These are phyloP conservation scores for Tuctoria greenei DNA, from an alignment of 176 grass and related monocot genomes.

Conservation along the genomic window DNA sequence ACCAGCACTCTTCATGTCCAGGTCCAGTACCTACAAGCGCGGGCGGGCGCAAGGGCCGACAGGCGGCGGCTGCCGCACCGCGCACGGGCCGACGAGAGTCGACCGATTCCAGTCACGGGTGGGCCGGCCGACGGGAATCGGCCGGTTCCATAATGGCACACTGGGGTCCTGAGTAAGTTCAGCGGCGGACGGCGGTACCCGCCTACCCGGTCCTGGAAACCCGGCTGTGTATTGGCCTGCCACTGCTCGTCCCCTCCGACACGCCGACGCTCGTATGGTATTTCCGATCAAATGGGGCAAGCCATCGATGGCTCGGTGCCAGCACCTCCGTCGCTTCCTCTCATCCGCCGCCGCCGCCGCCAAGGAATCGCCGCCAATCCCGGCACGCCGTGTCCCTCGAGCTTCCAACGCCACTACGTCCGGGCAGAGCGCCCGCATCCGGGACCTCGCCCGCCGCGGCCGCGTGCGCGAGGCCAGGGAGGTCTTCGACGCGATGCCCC, in stretches of 20 bases:
- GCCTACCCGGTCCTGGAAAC: not conserved
- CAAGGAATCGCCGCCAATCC: not conserved
- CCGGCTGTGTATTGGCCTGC: not conserved
- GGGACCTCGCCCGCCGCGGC: constrained; percentile 41
- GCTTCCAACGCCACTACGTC: not conserved
- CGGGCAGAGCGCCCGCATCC: constrained; percentile 28
- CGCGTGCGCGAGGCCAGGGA: constrained; percentile 42
- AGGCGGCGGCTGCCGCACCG: not conserved
- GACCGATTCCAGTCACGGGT: too few relatives aligned
- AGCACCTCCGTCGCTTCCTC: constrained; percentile 34
- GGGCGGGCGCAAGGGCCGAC: too few relatives aligned
- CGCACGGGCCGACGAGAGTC: too few relatives aligned
- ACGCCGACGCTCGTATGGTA: constrained; percentile 18
- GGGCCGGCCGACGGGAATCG: too few relatives aligned
- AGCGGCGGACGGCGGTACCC: too few relatives aligned
- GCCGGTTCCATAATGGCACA: too few relatives aligned
- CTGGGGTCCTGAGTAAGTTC: not conserved
- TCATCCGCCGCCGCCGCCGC: not conserved
- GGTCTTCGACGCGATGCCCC: constrained; percentile 51
- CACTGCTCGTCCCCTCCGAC: not conserved
- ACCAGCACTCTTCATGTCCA: not conserved
- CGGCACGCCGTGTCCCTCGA: not conserved
- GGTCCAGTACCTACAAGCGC: too few relatives aligned
- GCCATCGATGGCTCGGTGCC: not conserved
- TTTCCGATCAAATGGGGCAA: constrained; percentile 26